Conservation (phyloP, 2,329 filamentous ascomycete genomes). For the Grosmannia serpens region DNA sequence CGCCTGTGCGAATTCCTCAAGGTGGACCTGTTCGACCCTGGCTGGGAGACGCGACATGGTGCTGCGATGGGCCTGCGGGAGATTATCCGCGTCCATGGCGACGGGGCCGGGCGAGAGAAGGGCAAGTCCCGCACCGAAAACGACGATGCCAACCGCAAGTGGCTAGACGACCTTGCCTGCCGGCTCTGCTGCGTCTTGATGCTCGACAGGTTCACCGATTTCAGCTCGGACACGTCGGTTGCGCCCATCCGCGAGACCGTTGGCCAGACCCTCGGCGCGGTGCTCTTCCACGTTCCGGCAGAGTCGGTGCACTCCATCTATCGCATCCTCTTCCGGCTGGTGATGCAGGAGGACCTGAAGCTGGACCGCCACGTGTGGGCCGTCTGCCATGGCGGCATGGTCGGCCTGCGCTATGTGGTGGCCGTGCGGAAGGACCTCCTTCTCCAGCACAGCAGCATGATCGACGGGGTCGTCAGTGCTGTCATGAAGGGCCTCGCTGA, state of each 20-base stretch:
- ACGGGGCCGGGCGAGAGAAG: constrained; percentile 67
- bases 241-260: constrained; percentile 93
- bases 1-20: constrained; percentile 88
- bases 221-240: constrained; percentile 93
- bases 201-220: constrained; percentile 94
- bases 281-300: constrained; percentile 71
- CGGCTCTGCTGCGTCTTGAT: constrained; percentile 92
- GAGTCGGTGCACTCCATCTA: constrained; percentile 78
- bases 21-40: constrained; percentile 82
- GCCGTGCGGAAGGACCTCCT: constrained; percentile 89
- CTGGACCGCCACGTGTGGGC: constrained; percentile 75
- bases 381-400: constrained; percentile 96
- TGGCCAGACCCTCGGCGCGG: constrained; percentile 82
- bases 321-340: constrained; percentile 71
- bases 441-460: constrained; percentile 69
- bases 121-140: constrained; percentile 66
- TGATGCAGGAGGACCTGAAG: constrained; percentile 77
- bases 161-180: constrained; percentile 92
- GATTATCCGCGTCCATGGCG: constrained; percentile 81
- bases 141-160: constrained; percentile 64
- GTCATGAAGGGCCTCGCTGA: constrained; percentile 94
- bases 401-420: constrained; percentile 87
- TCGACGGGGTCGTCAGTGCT: constrained; percentile 83
- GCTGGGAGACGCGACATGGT: constrained; percentile 93
- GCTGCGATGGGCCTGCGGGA: constrained; percentile 92